These are phyloP conservation scores for Colletotrichum godetiae DNA, from an alignment of 2,329 filamentous ascomycete species.

Conservation along the genomic window DNA sequence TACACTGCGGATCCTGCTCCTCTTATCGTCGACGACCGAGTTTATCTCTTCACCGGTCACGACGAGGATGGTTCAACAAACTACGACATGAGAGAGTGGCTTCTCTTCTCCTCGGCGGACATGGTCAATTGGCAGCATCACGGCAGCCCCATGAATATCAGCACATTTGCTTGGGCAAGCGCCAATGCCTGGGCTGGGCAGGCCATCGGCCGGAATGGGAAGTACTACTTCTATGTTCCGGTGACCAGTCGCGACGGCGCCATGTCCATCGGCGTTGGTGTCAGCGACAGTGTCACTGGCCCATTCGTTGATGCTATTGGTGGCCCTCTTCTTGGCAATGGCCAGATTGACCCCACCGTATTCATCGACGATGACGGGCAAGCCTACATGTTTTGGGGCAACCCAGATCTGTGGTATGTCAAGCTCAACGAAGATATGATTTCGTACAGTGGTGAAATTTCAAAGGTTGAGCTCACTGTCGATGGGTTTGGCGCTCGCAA, in stretches of 20 bases:
- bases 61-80: constrained; percentile 42
- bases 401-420: constrained; percentile 48
- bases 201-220: constrained; percentile 44
- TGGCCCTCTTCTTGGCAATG: constrained; percentile 42
- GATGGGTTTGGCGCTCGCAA: background rate
- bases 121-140: constrained; percentile 49
- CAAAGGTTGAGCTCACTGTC: constrained; percentile 14
- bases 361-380: constrained; percentile 56
- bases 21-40: constrained; percentile 41
- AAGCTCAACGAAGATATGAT: constrained; percentile 54
- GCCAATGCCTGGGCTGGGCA: constrained; percentile 49
- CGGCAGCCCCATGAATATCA: constrained; percentile 40
- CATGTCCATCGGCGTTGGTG: constrained; percentile 47
- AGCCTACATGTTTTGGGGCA: constrained; percentile 46
- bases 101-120: constrained; percentile 46
- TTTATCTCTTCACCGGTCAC: constrained; percentile 47
- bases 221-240: constrained; percentile 48
- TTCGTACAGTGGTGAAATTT: constrained; percentile 44
- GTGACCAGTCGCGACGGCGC: background rate
- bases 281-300: constrained; percentile 47
- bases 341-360: constrained; percentile 51
- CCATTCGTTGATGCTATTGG: constrained; percentile 49
- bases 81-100: constrained; percentile 47
- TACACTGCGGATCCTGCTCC: constrained; percentile 40
- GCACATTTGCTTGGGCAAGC: constrained; percentile 47